These are phyloP conservation scores for Phytophthora boehmeriae DNA, from an alignment of 352 stramenopile species.

Conservation along the genomic window DNA sequence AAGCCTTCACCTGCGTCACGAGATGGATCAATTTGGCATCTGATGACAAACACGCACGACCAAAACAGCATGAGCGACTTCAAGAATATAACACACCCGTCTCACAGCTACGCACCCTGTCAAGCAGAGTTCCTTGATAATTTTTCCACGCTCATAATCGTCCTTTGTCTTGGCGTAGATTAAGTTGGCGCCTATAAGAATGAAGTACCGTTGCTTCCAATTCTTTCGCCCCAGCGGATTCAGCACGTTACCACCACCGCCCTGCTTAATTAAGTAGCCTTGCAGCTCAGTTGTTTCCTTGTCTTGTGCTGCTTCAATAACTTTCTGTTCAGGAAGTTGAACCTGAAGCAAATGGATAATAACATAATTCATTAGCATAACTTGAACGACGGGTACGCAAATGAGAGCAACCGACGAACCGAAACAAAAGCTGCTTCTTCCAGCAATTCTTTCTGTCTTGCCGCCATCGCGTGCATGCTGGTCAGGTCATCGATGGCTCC, in stretches of 20 bases:
- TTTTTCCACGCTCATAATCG: conserved; percentile 85
- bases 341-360: conserved; percentile 32
- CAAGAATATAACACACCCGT: background rate
- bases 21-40: conserved; percentile 76
- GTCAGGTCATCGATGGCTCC: conserved; percentile 69
- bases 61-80: conserved; percentile 1
- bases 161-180: conserved; percentile 88
- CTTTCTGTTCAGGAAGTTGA: conserved; percentile 79
- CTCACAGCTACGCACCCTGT: conserved; percentile 50
- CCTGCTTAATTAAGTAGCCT: conserved; percentile 89
- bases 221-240: conserved; percentile 84
- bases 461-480: conserved; percentile 68
- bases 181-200: conserved; percentile 68
- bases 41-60: conserved; percentile 11
- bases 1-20: conserved; percentile 83
- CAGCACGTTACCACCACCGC: conserved; percentile 73
- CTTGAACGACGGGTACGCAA: background rate
- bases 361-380: conserved; percentile 1
- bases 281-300: conserved; percentile 67
- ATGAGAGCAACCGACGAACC: conserved; percentile 32
- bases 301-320: conserved; percentile 80
- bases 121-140: conserved; percentile 86
- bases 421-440: conserved; percentile 84
- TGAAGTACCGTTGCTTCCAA: conserved; percentile 91
- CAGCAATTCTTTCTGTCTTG: conserved; percentile 69